Conservation (phyloP, 352 stramenopile genomes). For the Saprolegnia diclina region DNA sequence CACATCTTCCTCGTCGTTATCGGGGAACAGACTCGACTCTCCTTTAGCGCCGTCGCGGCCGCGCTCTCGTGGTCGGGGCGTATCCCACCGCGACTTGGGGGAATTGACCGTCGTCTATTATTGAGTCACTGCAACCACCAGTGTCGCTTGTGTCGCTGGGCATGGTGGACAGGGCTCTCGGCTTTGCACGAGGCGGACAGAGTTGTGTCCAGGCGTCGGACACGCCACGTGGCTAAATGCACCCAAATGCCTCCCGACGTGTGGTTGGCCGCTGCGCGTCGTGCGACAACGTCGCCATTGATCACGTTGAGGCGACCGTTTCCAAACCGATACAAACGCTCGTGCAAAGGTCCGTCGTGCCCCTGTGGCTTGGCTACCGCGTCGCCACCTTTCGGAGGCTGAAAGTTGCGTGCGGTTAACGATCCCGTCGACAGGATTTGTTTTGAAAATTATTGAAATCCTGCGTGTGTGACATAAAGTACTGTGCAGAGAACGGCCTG, state of each 20-base stretch:
- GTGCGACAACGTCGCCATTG: no score
- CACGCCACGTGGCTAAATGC: not conserved
- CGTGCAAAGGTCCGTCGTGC: not conserved
- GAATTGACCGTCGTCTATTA: no score
- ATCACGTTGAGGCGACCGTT: not conserved
- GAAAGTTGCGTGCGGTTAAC: not conserved
- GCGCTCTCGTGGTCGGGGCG: no score
- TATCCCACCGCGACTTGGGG: no score
- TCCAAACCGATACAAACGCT: no score
- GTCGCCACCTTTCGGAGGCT: no score
- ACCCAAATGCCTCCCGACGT: not conserved
- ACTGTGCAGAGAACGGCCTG: not conserved
- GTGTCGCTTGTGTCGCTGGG: no score
- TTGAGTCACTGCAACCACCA: no score
- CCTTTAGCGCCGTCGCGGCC: no score
- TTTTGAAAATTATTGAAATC: not conserved
- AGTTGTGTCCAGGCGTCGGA: not conserved
- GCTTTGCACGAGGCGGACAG: no score
- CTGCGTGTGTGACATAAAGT: not conserved
- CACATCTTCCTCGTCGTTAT: not conserved
- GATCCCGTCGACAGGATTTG: not conserved
- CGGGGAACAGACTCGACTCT: not conserved
- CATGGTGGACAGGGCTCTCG: no score
- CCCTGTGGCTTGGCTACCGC: not conserved
- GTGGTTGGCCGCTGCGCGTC: no score